Percentiles rank a stretch among this genome's conserved stretches.
Evolutionary conservation across 2,329 filamentous ascomycete species (phyloP).

Genomic region (Trichoderma koningii): DNA sequence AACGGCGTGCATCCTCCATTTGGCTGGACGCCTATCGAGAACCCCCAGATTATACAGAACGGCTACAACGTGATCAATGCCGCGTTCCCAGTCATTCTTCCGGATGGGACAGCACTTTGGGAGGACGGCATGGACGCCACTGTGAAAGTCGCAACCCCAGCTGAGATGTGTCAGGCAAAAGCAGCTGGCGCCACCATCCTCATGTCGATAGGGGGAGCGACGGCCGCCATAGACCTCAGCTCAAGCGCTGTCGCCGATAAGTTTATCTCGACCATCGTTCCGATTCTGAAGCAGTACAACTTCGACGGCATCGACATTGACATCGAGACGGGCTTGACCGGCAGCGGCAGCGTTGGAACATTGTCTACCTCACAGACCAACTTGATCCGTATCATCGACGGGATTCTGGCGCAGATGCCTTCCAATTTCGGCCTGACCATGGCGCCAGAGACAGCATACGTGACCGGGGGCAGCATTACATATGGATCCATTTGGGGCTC

Average conservation of each 20-base stretch:
- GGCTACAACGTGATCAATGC: slow-evolving; percentile 43
- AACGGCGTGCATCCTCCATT: slow-evolving; percentile 40
- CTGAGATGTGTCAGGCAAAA: slow-evolving; percentile 41
- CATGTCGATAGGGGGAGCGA: slow-evolving; percentile 41
- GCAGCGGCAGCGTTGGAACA: slow-evolving; percentile 37
- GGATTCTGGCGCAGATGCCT: slow-evolving; percentile 51
- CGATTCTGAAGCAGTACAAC: slow-evolving; percentile 41
- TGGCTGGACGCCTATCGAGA: slow-evolving; percentile 40
- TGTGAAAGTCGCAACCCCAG: slow-evolving; percentile 38
- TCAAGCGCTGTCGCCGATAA: slow-evolving; percentile 39
- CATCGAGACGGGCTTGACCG: slow-evolving; percentile 39
- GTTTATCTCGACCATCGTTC: slow-evolving; percentile 41
- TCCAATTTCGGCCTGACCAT: slow-evolving; percentile 61
- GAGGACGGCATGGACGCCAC: slow-evolving; percentile 39
- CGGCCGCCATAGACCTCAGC: slow-evolving; percentile 40
- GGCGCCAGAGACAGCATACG: slow-evolving; percentile 43
- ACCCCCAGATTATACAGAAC: slow-evolving; percentile 36
- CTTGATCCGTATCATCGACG: slow-evolving; percentile 42
- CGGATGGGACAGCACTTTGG: slow-evolving; percentile 41
- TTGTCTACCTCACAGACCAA: slow-evolving; percentile 40
- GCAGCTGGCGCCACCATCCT: slow-evolving; percentile 40
- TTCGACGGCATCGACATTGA: slow-evolving; percentile 44
- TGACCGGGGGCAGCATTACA: slow-evolving; percentile 38
- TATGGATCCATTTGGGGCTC: slow-evolving; percentile 43
- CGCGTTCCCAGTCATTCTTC: slow-evolving; percentile 41